Percentiles rank a stretch among this genome's conserved stretches.
These are phyloP conservation scores for Tieghemostelium lacteum DNA, from an alignment of 78 protist species.

Conservation along the genomic window DNA sequence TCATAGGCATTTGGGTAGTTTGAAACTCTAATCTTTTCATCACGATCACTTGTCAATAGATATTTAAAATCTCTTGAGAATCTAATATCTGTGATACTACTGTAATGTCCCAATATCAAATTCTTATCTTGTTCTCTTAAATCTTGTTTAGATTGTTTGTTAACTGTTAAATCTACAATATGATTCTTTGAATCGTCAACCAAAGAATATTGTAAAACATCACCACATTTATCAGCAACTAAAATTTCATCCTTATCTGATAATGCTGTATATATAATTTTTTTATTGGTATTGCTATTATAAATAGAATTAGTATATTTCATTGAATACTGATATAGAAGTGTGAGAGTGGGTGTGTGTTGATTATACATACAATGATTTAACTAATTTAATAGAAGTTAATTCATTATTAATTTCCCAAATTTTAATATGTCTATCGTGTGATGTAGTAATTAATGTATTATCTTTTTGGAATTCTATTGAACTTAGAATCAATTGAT, in stretches of 20 bases:
- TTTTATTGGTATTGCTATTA: slow-evolving; percentile 20
- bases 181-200: slow-evolving; percentile 35
- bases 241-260: slow-evolving; percentile 24
- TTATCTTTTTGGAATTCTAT: slow-evolving; percentile 7
- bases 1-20: slow-evolving; percentile 76
- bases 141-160: neutral
- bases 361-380: neutral
- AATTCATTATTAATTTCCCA: slow-evolving; percentile 2
- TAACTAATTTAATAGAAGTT: neutral
- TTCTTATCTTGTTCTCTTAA: slow-evolving; percentile 45
- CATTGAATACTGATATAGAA: neutral
- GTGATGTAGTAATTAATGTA: neutral
- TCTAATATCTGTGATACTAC: slow-evolving; percentile 42
- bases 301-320: too few relatives aligned
- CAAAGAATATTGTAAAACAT: slow-evolving; percentile 35
- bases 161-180: neutral
- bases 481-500: neutral
- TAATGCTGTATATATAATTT: slow-evolving; percentile 17
- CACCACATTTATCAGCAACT: slow-evolving; percentile 59
- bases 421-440: slow-evolving; percentile 1
- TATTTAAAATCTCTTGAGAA: slow-evolving; percentile 35
- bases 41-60: slow-evolving; percentile 73
- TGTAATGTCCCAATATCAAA: slow-evolving; percentile 56
- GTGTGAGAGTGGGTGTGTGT: neutral
- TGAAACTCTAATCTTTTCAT: slow-evolving; percentile 83